Conservation (phyloP, 169 alveolate species). For the Miamiensis avidus region DNA sequence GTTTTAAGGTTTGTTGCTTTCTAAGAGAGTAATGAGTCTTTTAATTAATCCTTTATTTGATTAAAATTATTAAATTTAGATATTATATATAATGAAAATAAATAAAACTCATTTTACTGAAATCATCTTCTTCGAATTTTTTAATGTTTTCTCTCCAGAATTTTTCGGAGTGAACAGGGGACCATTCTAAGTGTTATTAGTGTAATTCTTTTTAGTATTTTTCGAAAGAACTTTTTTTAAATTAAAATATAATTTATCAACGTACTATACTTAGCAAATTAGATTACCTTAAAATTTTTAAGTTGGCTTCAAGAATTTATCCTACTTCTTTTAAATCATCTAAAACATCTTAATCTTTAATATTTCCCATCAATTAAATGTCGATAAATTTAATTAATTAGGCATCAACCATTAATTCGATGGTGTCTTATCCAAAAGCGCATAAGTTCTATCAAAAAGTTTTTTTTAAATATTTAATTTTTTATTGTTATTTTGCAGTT, state of each 20-base stretch:
- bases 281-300: constrained; percentile 55
- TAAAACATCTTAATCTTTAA: constrained; percentile 61
- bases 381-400: constrained; percentile 44
- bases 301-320: constrained; percentile 56
- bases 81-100: constrained; percentile 19
- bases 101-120: constrained; percentile 26
- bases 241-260: not conserved
- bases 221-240: constrained; percentile 59
- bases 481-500: no score
- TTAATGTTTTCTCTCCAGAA: constrained; percentile 83
- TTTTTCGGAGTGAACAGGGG: constrained; percentile 80
- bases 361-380: constrained; percentile 59
- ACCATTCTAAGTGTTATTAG: constrained; percentile 65
- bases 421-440: constrained; percentile 46
- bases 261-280: not conserved
- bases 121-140: constrained; percentile 74
- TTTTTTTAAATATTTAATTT: no score
- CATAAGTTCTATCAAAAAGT: no score
- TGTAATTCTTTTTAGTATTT: constrained; percentile 74
- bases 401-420: constrained; percentile 65
- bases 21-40: constrained; percentile 44
- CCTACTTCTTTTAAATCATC: constrained; percentile 54
- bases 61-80: not conserved
- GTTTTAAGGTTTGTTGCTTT: constrained; percentile 44
- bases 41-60: constrained; percentile 50